Conservation (phyloP, 2,329 filamentous ascomycete genomes). For the Pestalotiopsis sp. region DNA sequence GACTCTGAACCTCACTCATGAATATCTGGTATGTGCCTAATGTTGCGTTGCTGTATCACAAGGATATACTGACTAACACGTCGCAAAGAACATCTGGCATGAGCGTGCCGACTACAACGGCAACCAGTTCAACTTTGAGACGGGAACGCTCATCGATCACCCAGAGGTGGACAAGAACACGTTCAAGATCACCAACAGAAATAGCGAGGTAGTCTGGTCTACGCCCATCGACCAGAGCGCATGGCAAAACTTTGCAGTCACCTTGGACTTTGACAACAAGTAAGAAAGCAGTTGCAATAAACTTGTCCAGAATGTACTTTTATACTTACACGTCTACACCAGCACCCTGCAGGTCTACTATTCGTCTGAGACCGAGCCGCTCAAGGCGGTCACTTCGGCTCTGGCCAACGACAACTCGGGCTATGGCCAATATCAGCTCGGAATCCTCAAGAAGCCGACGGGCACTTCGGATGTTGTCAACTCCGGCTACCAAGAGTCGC, state of each 20-base stretch:
- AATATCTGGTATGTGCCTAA: constrained; percentile 27
- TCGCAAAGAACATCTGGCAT: constrained; percentile 32
- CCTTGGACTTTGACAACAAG: constrained; percentile 56
- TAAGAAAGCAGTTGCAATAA: constrained; percentile 29
- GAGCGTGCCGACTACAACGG: constrained; percentile 27
- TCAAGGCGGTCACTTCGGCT: constrained; percentile 46
- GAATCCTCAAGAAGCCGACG: constrained; percentile 57
- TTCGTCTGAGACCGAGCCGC: constrained; percentile 45
- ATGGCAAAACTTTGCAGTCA: constrained; percentile 64
- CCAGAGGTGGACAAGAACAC: constrained; percentile 34
- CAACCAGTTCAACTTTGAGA: constrained; percentile 36
- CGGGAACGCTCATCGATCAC: constrained; percentile 34
- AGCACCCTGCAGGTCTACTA: constrained; percentile 59
- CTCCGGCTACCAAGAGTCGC: constrained; percentile 46
- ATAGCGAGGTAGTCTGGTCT: constrained; percentile 39
- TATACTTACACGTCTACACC: neutral
- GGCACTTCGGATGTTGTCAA: constrained; percentile 52
- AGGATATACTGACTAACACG: neutral
- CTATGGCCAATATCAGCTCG: constrained; percentile 55
- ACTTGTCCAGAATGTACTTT: neutral
- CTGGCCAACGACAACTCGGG: constrained; percentile 52
- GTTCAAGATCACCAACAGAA: constrained; percentile 41
- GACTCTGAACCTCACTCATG: constrained; percentile 32
- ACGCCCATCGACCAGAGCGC: constrained; percentile 41
- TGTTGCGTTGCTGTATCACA: neutral